Conservation (phyloP, 768 basidiomycete genomes). For the Leccinum rimulosum region DNA sequence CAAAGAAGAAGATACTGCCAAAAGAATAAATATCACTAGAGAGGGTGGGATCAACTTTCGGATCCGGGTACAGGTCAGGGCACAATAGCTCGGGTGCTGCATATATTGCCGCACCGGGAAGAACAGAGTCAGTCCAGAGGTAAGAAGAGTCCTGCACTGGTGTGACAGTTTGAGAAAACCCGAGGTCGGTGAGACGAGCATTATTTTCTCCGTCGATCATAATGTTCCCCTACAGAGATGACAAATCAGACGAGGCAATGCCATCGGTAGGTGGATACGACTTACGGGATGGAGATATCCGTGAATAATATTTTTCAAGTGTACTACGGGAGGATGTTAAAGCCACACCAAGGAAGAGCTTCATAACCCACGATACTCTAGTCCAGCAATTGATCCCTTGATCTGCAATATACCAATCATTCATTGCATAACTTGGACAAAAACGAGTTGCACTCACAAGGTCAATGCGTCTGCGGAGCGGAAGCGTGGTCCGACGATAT, state of each 20-base stretch:
- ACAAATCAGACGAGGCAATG: background rate
- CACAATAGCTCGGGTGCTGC: slow-evolving; percentile 6
- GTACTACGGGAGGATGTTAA: background rate
- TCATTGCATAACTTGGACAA: background rate
- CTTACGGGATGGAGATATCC: slow-evolving; percentile 9
- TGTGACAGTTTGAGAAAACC: background rate
- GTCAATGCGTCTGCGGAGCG: background rate
- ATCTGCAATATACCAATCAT: background rate
- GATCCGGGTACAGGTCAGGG: background rate
- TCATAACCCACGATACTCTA: background rate
- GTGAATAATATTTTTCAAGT: background rate
- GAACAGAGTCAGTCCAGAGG: background rate
- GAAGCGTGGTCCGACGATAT: background rate
- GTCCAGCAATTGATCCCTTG: slow-evolving; percentile 1
- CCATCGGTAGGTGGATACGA: background rate
- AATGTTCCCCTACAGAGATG: background rate
- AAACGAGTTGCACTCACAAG: background rate
- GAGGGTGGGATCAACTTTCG: background rate
- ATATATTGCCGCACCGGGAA: background rate
- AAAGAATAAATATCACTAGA: slow-evolving; percentile 4
- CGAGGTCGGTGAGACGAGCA: slow-evolving; percentile 5
- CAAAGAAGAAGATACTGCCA: slow-evolving; percentile 7
- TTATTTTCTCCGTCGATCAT: slow-evolving; percentile 1
- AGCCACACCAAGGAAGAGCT: background rate
- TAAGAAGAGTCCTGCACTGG: background rate